These are phyloP conservation scores for Penicillium psychrosexuale DNA, from an alignment of 2,329 filamentous ascomycete species.

Conservation along the genomic window DNA sequence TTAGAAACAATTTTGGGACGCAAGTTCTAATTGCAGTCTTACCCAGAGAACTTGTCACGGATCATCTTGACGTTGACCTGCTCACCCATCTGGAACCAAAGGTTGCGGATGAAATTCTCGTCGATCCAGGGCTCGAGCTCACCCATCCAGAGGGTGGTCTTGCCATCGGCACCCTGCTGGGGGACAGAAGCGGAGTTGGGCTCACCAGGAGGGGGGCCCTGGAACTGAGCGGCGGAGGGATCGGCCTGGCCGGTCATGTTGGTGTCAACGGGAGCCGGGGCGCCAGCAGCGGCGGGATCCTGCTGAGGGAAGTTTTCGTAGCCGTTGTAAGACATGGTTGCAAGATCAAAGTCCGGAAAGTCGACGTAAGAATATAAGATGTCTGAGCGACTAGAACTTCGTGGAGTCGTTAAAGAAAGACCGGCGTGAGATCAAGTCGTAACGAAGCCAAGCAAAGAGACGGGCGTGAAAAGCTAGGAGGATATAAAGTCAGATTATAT, in stretches of 20 bases:
- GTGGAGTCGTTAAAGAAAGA: conserved; percentile 44
- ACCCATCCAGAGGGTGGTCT: conserved; percentile 75
- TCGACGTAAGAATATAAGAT: conserved; percentile 31
- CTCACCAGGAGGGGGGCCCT: conserved; percentile 47
- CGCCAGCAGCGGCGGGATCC: conserved; percentile 48
- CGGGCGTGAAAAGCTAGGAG: conserved; percentile 27
- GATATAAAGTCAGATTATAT: conserved; percentile 12
- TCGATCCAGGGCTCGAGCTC: conserved; percentile 99
- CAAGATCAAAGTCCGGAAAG: conserved; percentile 23
- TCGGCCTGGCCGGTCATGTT: conserved; percentile 59
- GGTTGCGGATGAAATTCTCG: conserved; percentile 94
- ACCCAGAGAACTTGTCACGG: conserved; percentile 98
- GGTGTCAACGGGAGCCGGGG: conserved; percentile 50
- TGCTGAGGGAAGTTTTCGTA: conserved; percentile 63
- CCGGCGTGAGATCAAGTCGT: conserved; percentile 34
- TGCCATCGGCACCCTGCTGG: conserved; percentile 53
- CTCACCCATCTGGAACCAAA: conserved; percentile 91
- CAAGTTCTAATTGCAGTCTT: conserved; percentile 35
- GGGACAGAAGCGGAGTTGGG: conserved; percentile 42
- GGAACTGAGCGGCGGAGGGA: conserved; percentile 51
- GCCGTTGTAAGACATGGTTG: conserved; percentile 64
- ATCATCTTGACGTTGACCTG: conserved; percentile 99
- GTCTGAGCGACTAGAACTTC: conserved; percentile 37
- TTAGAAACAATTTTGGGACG: conserved; percentile 33
- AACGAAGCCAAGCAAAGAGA: conserved; percentile 26